Base-by-base conservation (phyloP, 2,329 filamentous ascomycete genomes). In the Penicillium sp. region DNA sequence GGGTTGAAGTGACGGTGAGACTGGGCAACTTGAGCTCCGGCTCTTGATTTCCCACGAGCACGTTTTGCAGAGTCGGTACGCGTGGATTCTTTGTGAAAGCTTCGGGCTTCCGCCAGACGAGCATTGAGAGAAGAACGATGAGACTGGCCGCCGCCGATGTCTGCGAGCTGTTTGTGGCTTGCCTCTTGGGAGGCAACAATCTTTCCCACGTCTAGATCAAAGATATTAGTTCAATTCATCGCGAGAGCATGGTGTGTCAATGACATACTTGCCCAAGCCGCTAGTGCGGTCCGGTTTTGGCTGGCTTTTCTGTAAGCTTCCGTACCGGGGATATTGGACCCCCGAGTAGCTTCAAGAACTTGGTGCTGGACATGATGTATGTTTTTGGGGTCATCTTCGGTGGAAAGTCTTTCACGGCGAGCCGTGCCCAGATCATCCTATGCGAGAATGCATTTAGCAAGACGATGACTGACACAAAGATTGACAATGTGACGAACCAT, bases 341-440 rank as follows among this genome's bases (percentile, higher is more conserved):
- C 51, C 13, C 71, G 59, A 13, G 21, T 45, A 7, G 61, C 58
- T 45, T 73, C 69, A 16, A 74, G 58, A 18, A 65, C 59, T 47
- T 62, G 47, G 8, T 66, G 28, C 12, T 47, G 48, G 23, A 62
- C 38, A 18, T 51, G 49, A 8, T 42, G 34, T 18, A 54, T 52
- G 13, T 50, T 54, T 23, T 46, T 58, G 24, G 28, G 47, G 12
- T 53, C 42, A 43, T 73, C 71, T 4, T 46, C 50, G 6, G 71
- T 72, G 8, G 70, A 72, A 28, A 75, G 65, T 39, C 63, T 52
- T 44, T 75, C 70, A 12, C 73, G 66, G 33, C 70, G 66, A 8
- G 60, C 63, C 9, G 64, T 66, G 3, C 73, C 72, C n/a, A 76
- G 52, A 54, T 75, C 72, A 6, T 61, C 66, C 73, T 75, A 47